Evolutionary conservation across 2,329 filamentous ascomycete species (phyloP).

Genomic region (Ophiocordyceps unilateralis): DNA sequence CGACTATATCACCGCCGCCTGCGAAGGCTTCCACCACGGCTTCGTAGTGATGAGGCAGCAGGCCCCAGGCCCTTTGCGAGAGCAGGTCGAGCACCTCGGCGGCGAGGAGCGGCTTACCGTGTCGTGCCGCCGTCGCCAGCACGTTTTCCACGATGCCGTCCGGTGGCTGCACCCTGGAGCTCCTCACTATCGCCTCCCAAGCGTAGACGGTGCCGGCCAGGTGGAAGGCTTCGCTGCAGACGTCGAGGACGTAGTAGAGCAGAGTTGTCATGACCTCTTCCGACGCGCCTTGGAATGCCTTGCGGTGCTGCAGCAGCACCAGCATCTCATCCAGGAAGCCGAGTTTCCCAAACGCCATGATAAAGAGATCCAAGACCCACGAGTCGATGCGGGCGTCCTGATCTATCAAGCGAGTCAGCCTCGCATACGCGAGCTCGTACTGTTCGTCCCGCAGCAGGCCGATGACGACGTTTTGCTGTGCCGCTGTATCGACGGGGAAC

Average conservation of each 20-base stretch:
- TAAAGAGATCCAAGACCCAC: constrained; percentile 68
- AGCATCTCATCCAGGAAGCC: constrained; percentile 66
- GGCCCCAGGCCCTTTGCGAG: constrained; percentile 27
- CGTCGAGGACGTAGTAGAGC: constrained; percentile 59
- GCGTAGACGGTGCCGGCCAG: constrained; percentile 48
- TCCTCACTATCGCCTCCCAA: constrained; percentile 49
- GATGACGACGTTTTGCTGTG: constrained; percentile 49
- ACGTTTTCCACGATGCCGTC: constrained; percentile 50
- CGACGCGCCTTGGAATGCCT: constrained; percentile 10
- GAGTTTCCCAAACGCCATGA: constrained; percentile 53
- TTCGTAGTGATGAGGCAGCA: constrained; percentile 55
- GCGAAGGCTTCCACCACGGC: constrained; percentile 57
- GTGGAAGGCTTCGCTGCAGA: constrained; percentile 47
- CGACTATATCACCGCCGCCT: constrained; percentile 37
- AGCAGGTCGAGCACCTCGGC: constrained; percentile 46
- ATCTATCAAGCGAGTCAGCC: constrained; percentile 48
- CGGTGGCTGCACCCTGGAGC: constrained; percentile 23
- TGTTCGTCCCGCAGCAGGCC: constrained; percentile 68
- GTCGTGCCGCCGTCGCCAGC: constrained; percentile 52
- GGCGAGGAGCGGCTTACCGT: constrained; percentile 51
- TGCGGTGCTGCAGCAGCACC: constrained; percentile 44
- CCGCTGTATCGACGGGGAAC: constrained; percentile 32
- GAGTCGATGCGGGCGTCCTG: constrained; percentile 35
- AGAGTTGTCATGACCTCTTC: constrained; percentile 28
- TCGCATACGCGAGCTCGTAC: constrained; percentile 61